Percentiles rank a stretch among this genome's conserved stretches.
Evolutionary conservation across 371 early-diverging fungal genomes (phyloP).

Genomic region (Mucor irregularis): DNA sequence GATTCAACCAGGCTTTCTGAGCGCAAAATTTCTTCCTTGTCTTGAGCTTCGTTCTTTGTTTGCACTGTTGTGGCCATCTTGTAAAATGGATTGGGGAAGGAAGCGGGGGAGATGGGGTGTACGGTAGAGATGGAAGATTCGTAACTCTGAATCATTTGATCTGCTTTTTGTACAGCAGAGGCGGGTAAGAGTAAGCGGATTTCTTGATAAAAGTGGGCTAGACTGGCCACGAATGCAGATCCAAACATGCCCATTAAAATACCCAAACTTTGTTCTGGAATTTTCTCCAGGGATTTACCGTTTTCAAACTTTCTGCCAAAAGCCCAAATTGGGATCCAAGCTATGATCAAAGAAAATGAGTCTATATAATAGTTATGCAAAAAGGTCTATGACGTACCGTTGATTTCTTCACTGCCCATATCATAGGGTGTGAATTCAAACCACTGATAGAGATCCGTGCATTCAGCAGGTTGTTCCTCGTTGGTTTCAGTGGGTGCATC

Average conservation of each 20-base stretch:
- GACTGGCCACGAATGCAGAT: slow-evolving; percentile 69
- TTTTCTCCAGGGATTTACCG: slow-evolving; percentile 54
- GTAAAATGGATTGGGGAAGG: slow-evolving; percentile 59
- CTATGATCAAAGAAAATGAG: slow-evolving; percentile 15
- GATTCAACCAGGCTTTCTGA: slow-evolving; percentile 28
- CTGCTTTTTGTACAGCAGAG: slow-evolving; percentile 31
- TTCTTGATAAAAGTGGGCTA: slow-evolving; percentile 63
- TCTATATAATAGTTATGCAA: not conserved
- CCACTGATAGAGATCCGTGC: slow-evolving; percentile 62
- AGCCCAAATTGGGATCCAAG: slow-evolving; percentile 77
- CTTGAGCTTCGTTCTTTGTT: not conserved
- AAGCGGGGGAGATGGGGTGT: slow-evolving; percentile 59
- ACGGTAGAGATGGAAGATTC: slow-evolving; percentile 45
- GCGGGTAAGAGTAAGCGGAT: slow-evolving; percentile 46
- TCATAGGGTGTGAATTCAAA: slow-evolving; percentile 81
- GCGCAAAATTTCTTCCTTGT: slow-evolving; percentile 13
- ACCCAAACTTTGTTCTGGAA: slow-evolving; percentile 66
- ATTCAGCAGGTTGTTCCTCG: not conserved
- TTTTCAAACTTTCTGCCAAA: slow-evolving; percentile 69
- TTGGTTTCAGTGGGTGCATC: not conserved
- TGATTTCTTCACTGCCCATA: slow-evolving; percentile 73
- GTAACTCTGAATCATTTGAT: slow-evolving; percentile 44
- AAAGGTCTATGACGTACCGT: slow-evolving; percentile 39
- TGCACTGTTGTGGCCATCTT: slow-evolving; percentile 11
- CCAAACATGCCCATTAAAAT: slow-evolving; percentile 64